Conservation (phyloP, 2,329 filamentous ascomycete genomes). For the Pyrenochaeta sp. region DNA sequence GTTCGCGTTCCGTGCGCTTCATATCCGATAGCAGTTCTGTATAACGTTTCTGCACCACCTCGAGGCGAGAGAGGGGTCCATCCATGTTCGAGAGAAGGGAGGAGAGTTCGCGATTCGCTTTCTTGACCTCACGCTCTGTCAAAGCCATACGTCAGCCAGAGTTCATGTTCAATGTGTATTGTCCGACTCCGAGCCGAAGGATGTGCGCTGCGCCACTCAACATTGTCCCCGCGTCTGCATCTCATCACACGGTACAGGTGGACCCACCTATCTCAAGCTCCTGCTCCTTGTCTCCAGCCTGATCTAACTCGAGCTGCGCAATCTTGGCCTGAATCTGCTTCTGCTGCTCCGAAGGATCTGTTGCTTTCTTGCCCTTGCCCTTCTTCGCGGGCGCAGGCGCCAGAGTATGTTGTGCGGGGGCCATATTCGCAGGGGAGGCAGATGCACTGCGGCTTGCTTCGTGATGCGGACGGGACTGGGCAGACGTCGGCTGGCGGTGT, state of each 20-base stretch:
- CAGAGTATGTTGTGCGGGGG: slow-evolving; percentile 57
- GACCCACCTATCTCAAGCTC: slow-evolving; percentile 87
- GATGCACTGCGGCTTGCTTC: slow-evolving; percentile 51
- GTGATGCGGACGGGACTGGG: slow-evolving; percentile 46
- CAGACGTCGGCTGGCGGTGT: slow-evolving; percentile 43
- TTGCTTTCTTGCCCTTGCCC: slow-evolving; percentile 81
- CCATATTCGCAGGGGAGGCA: slow-evolving; percentile 54
- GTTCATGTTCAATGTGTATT: slow-evolving; percentile 9
- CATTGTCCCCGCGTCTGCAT: not conserved
- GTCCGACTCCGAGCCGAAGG: slow-evolving; percentile 4
- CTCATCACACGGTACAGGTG: slow-evolving; percentile 10
- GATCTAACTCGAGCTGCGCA: slow-evolving; percentile 92
- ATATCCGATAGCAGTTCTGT: slow-evolving; percentile 92
- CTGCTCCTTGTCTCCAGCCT: slow-evolving; percentile 91
- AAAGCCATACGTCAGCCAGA: slow-evolving; percentile 37
- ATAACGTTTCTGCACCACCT: slow-evolving; percentile 88
- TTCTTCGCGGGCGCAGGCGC: slow-evolving; percentile 72
- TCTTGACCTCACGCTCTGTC: slow-evolving; percentile 90
- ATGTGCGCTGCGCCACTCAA: slow-evolving; percentile 7
- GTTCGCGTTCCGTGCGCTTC: slow-evolving; percentile 94
- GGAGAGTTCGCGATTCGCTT: slow-evolving; percentile 89
- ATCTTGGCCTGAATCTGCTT: slow-evolving; percentile 93
- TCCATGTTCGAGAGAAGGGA: slow-evolving; percentile 87
- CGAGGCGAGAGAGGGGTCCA: slow-evolving; percentile 89
- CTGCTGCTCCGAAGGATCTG: slow-evolving; percentile 87